These are phyloP conservation scores for Scalesia atractyloides DNA, from an alignment of 129 eudicot species.

Conservation along the genomic window DNA sequence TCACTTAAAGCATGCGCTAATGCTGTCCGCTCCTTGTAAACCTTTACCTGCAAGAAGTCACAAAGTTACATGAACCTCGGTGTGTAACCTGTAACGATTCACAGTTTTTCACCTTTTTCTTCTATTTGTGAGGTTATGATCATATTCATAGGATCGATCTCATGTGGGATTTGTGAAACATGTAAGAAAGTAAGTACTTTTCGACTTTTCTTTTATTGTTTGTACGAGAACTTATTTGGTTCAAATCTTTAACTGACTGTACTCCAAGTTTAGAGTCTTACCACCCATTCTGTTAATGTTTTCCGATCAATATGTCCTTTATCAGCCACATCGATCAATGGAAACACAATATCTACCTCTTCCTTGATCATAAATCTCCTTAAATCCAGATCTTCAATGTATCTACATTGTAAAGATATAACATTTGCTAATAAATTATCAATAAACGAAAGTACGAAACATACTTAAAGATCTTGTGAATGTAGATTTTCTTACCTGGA, in stretches of 20 bases:
- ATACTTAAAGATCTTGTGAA: constrained; percentile 7
- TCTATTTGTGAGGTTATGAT: no score
- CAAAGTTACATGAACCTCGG: neutral
- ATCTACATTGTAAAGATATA: constrained; percentile 33
- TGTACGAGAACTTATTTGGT: neutral
- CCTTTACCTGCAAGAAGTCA: constrained; percentile 67
- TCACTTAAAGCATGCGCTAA: constrained; percentile 82
- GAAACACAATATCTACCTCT: constrained; percentile 79
- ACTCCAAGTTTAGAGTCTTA: constrained; percentile 28
- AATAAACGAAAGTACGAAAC: neutral
- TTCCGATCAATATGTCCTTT: constrained; percentile 60
- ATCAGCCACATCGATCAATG: constrained; percentile 68
- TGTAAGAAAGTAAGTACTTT: neutral
- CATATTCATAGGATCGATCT: no score
- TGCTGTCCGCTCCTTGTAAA: constrained; percentile 74
- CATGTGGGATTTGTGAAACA: neutral
- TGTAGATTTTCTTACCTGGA: constrained; percentile 45
- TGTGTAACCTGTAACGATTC: no score
- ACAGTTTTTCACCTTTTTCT: no score
- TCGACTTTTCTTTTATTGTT: neutral
- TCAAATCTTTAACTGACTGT: neutral
- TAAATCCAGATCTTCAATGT: constrained; percentile 72
- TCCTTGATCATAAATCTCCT: constrained; percentile 82
- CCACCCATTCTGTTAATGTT: constrained; percentile 91
- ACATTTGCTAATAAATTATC: neutral